Base-by-base conservation (phyloP, 768 basidiomycete species). In the Inosperma sp. region DNA sequence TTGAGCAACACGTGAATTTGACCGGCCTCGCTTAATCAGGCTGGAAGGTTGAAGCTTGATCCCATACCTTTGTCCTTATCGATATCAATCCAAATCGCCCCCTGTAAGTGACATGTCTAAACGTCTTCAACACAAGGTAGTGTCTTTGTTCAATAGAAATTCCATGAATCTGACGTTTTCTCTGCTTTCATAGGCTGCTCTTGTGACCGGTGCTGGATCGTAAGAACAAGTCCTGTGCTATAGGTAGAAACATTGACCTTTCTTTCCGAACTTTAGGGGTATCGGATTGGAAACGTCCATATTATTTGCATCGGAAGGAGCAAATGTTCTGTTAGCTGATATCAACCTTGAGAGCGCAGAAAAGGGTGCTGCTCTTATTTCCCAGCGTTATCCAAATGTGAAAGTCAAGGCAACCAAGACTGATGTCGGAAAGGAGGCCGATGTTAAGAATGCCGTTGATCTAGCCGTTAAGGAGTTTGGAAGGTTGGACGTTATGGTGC, bases 241-340 rank as follows among this genome's bases (percentile, higher is more conserved):
- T 54, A 34, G 50, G 52, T 40, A 23, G 35, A 55, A 49, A 57
- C 64, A 48, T 57, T 53, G 41, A 56, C 54, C 49, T 19, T 56
- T 49, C 44, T 56, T 47, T 46, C 58, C 56, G 50, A 33, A 50
- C 3, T 36, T 35, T 67, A 97, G 94, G 49, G 96, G 96, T 1
- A 96, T 99, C 66, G 96, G 96, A 22, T 80, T 98, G 41, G 93
- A 99, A 72, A 88, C 93, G 0, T 84, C 93, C n/a, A 76, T 97
- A 53, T 79, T 97, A 39, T 99, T 99, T 66, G 95, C 95, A 2
- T 79, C 81, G 55, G 96, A 99, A 67, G 94, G 95, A 21, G 93
- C 93, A n/a, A 81, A 85, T 60, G 83, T 98, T 53, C 65, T 97
- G 36, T 80, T 94, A 36, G 88, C 84, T 27, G 96, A 99, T 66